phyloP scores from a whole-genome alignment of 2,329 filamentous ascomycete genomes.

The Zarea fungicola region DNA sequence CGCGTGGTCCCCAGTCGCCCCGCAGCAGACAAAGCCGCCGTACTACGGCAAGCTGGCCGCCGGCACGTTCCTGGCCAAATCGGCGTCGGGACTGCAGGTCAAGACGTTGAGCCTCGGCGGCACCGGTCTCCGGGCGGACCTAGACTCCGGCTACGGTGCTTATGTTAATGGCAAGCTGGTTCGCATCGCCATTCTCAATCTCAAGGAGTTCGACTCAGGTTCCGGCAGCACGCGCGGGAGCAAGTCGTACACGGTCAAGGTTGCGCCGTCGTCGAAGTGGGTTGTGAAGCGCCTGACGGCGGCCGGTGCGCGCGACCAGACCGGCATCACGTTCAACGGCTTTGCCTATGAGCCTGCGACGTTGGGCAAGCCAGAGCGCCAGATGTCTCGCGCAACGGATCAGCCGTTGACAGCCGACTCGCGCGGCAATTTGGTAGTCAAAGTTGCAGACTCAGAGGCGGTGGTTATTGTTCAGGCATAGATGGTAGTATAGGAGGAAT shows the following conservation, averaged over 20 bases:
- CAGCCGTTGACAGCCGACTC: slow-evolving; percentile 12
- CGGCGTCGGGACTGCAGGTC: slow-evolving; percentile 11
- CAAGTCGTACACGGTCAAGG: slow-evolving; percentile 15
- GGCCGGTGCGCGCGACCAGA: slow-evolving; percentile 14
- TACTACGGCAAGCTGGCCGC: slow-evolving; percentile 22
- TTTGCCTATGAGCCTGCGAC: slow-evolving; percentile 18
- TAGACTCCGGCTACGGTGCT: slow-evolving; percentile 21
- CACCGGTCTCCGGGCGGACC: slow-evolving; percentile 13
- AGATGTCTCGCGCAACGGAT: slow-evolving; percentile 4
- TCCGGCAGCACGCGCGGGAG: slow-evolving; percentile 4
- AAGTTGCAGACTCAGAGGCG: slow-evolving; percentile 17
- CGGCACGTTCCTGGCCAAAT: slow-evolving; percentile 17
- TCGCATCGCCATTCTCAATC: slow-evolving; percentile 19
- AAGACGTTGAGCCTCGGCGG: slow-evolving; percentile 11
- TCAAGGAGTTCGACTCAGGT: slow-evolving; percentile 15
- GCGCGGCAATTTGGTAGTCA: slow-evolving; percentile 14
- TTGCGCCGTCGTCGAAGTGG: slow-evolving; percentile 14
- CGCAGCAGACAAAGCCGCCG: slow-evolving; percentile 16
- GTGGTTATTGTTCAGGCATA: slow-evolving; percentile 14
- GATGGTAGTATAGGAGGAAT: too few relatives aligned
- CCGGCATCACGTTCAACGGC: slow-evolving; percentile 19
- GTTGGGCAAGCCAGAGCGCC: slow-evolving; percentile 13
- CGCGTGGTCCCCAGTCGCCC: slow-evolving; percentile 17
- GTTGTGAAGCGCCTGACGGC: slow-evolving; percentile 17
- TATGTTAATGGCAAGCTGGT: slow-evolving; percentile 14